Conservation (phyloP, 129 eudicot species). For the Rutidosis leptorrhynchoides region DNA sequence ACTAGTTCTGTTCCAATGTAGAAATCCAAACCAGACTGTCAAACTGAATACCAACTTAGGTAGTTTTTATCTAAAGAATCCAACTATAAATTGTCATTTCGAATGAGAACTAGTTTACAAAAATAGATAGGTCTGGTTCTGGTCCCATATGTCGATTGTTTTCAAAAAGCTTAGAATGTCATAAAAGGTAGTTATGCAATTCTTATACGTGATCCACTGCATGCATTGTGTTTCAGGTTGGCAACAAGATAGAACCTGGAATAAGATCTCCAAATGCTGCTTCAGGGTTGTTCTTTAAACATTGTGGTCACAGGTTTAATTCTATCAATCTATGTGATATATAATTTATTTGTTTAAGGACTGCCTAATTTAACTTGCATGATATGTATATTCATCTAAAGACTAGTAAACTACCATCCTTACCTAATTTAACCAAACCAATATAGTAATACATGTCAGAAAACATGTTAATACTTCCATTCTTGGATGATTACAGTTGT, state of each 20-base stretch:
- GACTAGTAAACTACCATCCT: too few relatives aligned
- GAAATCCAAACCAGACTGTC: background rate
- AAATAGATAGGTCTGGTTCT: background rate
- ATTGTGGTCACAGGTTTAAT: slow-evolving; percentile 84
- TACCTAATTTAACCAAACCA: too few relatives aligned
- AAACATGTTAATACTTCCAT: too few relatives aligned
- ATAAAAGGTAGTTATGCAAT: background rate
- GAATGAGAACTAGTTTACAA: background rate
- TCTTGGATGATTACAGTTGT: too few relatives aligned
- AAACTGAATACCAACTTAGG: background rate
- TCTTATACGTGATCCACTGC: background rate
- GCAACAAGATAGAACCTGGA: slow-evolving; percentile 52
- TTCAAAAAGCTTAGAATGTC: background rate
- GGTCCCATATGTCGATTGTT: background rate
- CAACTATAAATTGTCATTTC: background rate
- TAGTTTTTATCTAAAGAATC: background rate
- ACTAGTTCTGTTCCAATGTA: background rate
- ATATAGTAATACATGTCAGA: too few relatives aligned
- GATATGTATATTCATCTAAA: background rate
- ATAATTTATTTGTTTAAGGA: background rate
- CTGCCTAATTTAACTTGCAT: slow-evolving; percentile 2
- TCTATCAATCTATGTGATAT: background rate
- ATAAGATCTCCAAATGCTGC: slow-evolving; percentile 49
- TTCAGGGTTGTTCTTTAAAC: slow-evolving; percentile 83
- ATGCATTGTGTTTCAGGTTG: slow-evolving; percentile 53